Base-by-base conservation (phyloP, 192 early-diverging fungal species). In the Dissophora ornata region DNA sequence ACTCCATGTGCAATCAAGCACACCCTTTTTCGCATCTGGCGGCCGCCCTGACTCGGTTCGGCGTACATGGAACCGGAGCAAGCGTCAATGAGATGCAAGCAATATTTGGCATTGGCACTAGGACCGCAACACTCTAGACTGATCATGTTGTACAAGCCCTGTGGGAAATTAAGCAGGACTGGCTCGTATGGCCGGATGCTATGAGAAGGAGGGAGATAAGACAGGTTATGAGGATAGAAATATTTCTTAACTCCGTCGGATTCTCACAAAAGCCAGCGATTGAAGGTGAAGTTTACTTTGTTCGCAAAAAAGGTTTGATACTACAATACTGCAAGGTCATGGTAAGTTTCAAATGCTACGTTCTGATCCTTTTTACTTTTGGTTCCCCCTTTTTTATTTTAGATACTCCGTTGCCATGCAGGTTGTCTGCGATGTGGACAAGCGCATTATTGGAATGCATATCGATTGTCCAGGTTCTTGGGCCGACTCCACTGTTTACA, bases 321-420 rank as follows among this genome's bases (percentile, higher is more conserved):
- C n/a, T n/a, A n/a, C n/a, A n/a, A n/a, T n/a, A n/a, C n/a, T n/a
- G n/a, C n/a, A n/a, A n/a, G n/a, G n/a, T n/a, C n/a, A n/a, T n/a
- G n/a, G 52, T 60, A 49, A 28, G 38, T 26, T 41, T 45, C 12
- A 28, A 19, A 26, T 15, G 1, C 26, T 47, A 19, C 44, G 19
- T 8, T 54, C 24, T n/a, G n/a, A n/a, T n/a, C n/a, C n/a, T n/a
- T n/a, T n/a, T n/a, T n/a, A n/a, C n/a, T n/a, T n/a, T n/a, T n/a
- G n/a, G n/a, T n/a, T n/a, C n/a, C n/a, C n/a, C n/a, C n/a, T n/a
- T n/a, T 45, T 9, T 54, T 0, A 5, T 32, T 41, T 5, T 34
- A 67, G 67, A 53, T 69, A 58, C 41, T 69, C 67, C 26, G 48
- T 45, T 58, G 41, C 46, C 1, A 53, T 60, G 49, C 67, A 69